Base-by-base conservation (phyloP, 805 yeast genomes). In the Tetrapisispora taiwanensis region DNA sequence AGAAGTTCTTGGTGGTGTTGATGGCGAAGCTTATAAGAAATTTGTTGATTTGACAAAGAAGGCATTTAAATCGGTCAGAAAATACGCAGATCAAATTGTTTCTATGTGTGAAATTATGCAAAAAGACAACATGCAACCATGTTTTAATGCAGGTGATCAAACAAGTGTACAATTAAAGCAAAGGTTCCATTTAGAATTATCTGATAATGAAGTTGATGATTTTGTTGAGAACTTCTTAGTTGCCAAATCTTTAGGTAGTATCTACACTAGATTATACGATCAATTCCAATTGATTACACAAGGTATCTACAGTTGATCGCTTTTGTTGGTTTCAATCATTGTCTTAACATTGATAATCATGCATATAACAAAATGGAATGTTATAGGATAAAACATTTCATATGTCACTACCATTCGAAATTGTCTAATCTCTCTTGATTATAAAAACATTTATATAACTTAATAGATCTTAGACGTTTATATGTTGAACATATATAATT, bases 241-340 rank as follows among this genome's bases (percentile, higher is more conserved):
- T 26, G 84, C 77, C 32, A 89, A 84, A 64, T 85, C 95, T 54
- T 55, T 83, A 46, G 94, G 95, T 12, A 86, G 92, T 56, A 74
- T 85, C 51, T 92, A 88, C 67, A 92, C 98, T 0, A 72, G 96
- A 52, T 69, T 92, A 28, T 92, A 92, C 59, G 98, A 92, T 61
- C 97, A 90, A 61, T 92, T 84, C 68, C 98, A 92, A 65, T 69
- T 92, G 62, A 67, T 88, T 40, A 89, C 97, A 0, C 98, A 92
- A 67, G 98, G 98, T 36, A 92, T 92, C 24, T 92, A 87, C 62
- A 79, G 76, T 56, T 81, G 17, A 37, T 17, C 12, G n/a, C 12
- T 7, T 12, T 9, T 28, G n/a, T 28, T 12, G 7, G 10, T 28
- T 28, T 22, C 26, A 6, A 8, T 22, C n/a, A n/a, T n/a, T n/a